Evolutionary conservation across 176 grass and related monocot genomes (phyloP).

Genomic region (Alloteropsis semialata): DNA sequence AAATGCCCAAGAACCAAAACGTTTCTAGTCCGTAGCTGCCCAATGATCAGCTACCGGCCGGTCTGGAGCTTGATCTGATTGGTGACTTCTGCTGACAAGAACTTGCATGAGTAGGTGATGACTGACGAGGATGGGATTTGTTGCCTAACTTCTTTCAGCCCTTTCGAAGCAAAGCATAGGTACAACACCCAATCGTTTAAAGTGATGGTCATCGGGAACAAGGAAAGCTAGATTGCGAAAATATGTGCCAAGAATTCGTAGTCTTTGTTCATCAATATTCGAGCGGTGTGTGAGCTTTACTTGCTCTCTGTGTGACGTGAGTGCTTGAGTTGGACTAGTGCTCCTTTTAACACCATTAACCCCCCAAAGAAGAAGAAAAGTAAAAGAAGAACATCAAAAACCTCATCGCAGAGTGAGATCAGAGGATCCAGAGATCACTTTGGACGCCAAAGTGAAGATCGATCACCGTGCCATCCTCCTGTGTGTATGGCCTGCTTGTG

Average conservation of each 20-base stretch:
- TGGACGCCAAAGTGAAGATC: constrained; percentile 33
- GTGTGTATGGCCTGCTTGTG: not conserved
- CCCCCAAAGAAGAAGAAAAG: constrained; percentile 28
- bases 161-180: not conserved
- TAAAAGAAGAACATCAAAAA: constrained; percentile 27
- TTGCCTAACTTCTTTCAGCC: not conserved
- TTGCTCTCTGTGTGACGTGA: constrained; percentile 21
- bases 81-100: no score
- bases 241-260: not conserved
- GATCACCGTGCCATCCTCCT: not conserved
- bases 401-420: constrained; percentile 3
- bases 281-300: constrained; percentile 47
- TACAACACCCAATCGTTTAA: not conserved
- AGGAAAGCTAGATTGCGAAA: constrained; percentile 19
- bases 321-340: constrained; percentile 41
- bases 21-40: not conserved
- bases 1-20: not conserved
- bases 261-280: constrained; percentile 20
- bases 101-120: not conserved
- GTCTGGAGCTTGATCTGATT: not conserved
- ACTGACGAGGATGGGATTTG: not conserved
- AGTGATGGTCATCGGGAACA: constrained; percentile 13
- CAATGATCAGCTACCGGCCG: constrained; percentile 16
- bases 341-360: constrained; percentile 59
- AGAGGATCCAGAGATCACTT: constrained; percentile 33